Evolutionary conservation across 2,329 filamentous ascomycete genomes (phyloP), one percentile per base, ranked within the genome.

Genomic region (Trichoderma sp.): DNA sequence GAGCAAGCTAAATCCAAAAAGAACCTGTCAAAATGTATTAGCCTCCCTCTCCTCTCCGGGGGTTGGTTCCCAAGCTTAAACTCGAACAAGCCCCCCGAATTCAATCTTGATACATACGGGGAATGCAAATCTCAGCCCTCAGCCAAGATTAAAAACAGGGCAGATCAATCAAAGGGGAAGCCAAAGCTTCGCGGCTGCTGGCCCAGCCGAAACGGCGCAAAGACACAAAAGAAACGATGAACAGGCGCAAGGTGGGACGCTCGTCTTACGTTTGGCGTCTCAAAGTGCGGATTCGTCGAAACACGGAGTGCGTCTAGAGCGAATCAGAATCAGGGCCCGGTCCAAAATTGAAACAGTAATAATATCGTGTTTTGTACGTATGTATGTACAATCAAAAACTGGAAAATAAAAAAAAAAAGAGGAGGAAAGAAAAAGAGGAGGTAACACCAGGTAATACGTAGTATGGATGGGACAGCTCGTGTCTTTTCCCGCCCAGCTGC

Each of bases 241-340:
- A 43, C 39, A 43, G 71, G 63, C 65, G 65, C 71, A 70, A 43
- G 39, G 67, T 70, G 62, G 60, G 69, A 71, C 69, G 60, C 69
- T 71, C 69, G 67, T 72, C 71, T 51, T 64, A 72, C 71, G 61
- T 60, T 36, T 70, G 43, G 66, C 43, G 71, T 72, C 71, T 72
- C 71, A 71, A 71, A 51, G 28, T 58, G 43, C 32, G 51, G 39
- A 58, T 36, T 39, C 43, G 15, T 71, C 28, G 68, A 57, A 64
- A 71, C 34, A 60, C 43, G 60, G 68, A 56, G 32, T 15, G 47
- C 3, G 7, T 34, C n/a, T 26, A 57, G 53, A 32, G n/a, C 62
- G 62, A 65, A 65, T 53, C 62, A 65, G 53, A 60, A 58, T 58
- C 65, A 43, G 65, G 53, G 36, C 34, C 21, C 12, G n/a, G 36